phyloP scores from a whole-genome alignment of 2,329 filamentous ascomycete species.

The Chaetomium globosum region DNA sequence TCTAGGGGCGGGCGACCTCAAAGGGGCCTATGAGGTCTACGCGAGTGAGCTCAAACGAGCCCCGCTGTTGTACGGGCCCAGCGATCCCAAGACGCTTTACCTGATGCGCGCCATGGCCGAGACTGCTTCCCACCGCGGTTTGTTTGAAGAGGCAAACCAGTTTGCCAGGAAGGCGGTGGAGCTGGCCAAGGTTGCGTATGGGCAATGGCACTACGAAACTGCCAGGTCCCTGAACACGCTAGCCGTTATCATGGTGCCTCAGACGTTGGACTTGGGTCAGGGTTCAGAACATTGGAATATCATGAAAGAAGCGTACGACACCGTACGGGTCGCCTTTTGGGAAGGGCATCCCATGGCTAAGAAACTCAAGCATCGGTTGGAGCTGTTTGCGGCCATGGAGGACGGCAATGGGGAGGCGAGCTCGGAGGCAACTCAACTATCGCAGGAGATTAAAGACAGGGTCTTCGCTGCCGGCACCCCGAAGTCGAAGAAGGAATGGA shows the following conservation, averaged over 20 bases:
- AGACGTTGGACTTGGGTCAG: not conserved
- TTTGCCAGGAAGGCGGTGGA: conserved; percentile 4
- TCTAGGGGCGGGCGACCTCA: no score
- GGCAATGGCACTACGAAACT: conserved; percentile 17
- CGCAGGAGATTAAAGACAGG: not conserved
- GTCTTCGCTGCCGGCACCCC: no score
- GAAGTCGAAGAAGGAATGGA: not conserved
- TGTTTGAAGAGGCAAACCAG: conserved; percentile 16
- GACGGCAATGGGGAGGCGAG: not conserved
- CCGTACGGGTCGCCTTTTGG: not conserved
- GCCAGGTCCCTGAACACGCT: not conserved
- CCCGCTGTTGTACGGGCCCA: not conserved
- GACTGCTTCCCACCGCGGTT: not conserved
- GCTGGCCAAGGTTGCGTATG: conserved; percentile 4
- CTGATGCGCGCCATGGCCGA: conserved; percentile 9
- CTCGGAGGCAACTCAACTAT: not conserved
- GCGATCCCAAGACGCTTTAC: conserved; percentile 8
- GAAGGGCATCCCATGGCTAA: not conserved
- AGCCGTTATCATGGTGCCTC: not conserved
- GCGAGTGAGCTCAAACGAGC: not conserved
- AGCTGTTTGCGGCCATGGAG: not conserved
- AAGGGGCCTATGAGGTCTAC: not conserved
- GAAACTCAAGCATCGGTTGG: not conserved
- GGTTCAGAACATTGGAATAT: conserved; percentile 4
- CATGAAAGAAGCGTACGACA: conserved; percentile 16